Percentiles rank a stretch among this genome's conserved stretches.
These are phyloP conservation scores for Fragaria nilgerrensis DNA, from an alignment of 306 rosid genomes.

Conservation along the genomic window DNA sequence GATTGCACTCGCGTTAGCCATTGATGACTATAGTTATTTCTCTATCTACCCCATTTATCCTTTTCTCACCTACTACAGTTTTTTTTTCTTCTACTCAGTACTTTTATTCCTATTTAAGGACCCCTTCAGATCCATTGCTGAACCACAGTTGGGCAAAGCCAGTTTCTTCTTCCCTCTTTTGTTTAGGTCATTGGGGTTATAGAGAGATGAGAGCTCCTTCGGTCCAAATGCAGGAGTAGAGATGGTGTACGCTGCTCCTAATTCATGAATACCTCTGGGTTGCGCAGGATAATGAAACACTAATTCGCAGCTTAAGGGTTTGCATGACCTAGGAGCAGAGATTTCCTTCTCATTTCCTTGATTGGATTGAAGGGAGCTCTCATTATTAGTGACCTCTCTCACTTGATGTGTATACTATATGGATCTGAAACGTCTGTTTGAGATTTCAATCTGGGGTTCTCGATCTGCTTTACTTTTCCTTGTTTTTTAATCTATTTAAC, in stretches of 20 bases:
- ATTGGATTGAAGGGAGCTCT: constrained; percentile 56
- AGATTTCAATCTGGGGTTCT: not conserved
- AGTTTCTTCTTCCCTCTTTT: no score
- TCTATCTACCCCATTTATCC: constrained; percentile 8
- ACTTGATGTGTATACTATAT: not conserved
- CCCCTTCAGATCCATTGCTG: not conserved
- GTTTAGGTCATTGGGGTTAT: not conserved
- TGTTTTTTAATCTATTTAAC: no score
- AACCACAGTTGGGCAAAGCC: not conserved
- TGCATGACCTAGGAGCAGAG: constrained; percentile 44
- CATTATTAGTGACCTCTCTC: not conserved
- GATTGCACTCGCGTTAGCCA: constrained; percentile 16
- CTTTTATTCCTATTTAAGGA: constrained; percentile 5
- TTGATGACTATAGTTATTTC: constrained; percentile 19
- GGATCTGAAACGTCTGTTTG: not conserved
- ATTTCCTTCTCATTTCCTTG: constrained; percentile 32
- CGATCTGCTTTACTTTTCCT: no score
- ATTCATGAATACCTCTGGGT: constrained; percentile 40
- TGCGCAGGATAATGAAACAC: constrained; percentile 18
- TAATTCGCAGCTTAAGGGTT: constrained; percentile 34
- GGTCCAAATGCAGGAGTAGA: constrained; percentile 30
- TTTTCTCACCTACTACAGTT: constrained; percentile 26
- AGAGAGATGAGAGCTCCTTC: constrained; percentile 33
- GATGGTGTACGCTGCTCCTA: constrained; percentile 32
- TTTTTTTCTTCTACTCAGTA: not conserved